These are phyloP conservation scores for Ascochyta lentis DNA, from an alignment of 2,329 filamentous ascomycete species.

Conservation along the genomic window DNA sequence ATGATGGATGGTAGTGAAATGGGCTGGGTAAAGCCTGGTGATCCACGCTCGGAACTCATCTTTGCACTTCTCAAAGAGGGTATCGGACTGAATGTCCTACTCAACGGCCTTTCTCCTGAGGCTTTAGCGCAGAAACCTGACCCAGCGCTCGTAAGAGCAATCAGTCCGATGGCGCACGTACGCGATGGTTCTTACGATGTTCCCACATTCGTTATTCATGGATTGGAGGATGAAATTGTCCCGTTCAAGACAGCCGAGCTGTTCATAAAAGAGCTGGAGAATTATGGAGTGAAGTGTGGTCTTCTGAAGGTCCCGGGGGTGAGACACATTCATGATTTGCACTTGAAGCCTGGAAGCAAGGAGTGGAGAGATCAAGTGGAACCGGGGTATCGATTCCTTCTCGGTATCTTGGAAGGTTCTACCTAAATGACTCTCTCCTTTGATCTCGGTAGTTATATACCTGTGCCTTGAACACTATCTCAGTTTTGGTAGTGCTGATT, in stretches of 20 bases:
- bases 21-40: constrained; percentile 14
- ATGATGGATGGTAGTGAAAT: constrained; percentile 4
- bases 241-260: constrained; percentile 3
- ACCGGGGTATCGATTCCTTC: not conserved
- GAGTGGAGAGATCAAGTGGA: constrained; percentile 6
- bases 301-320: constrained; percentile 10
- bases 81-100: constrained; percentile 12
- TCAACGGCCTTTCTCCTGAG: constrained; percentile 19
- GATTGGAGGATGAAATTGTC: constrained; percentile 18
- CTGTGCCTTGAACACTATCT: no score
- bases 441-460: no score
- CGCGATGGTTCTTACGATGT: constrained; percentile 13
- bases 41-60: constrained; percentile 21
- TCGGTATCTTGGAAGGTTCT: not conserved
- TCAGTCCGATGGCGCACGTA: constrained; percentile 21
- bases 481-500: no score
- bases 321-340: constrained; percentile 17
- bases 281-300: constrained; percentile 7
- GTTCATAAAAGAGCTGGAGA: constrained; percentile 6
- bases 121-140: not conserved
- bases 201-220: constrained; percentile 25
- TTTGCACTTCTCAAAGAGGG: constrained; percentile 18
- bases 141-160: constrained; percentile 2
- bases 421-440: no score
- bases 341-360: constrained; percentile 1